Evolutionary conservation across 768 basidiomycete genomes (phyloP).

Genomic region (Tremella mesenterica): DNA sequence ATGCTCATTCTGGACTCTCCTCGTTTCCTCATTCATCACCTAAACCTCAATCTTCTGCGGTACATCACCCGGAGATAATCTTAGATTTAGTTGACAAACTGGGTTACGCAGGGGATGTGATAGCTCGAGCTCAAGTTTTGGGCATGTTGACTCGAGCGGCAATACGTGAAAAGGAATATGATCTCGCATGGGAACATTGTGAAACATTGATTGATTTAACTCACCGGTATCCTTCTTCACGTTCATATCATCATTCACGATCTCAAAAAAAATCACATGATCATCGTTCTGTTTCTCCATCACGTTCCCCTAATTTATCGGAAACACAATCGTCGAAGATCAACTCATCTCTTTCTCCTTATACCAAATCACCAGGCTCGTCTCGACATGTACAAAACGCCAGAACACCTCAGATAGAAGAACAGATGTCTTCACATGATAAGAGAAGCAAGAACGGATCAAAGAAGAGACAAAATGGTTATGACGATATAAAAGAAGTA

Average conservation of each 20-base stretch:
- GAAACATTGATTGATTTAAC: conserved; percentile 58
- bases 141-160: conserved; percentile 89
- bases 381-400: neutral
- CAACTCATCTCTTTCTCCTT: neutral
- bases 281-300: too few species aligned
- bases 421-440: too few species aligned
- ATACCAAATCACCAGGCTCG: neutral
- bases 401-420: too few species aligned
- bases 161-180: conserved; percentile 70
- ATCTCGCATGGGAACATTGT: conserved; percentile 61
- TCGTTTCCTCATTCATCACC: too few species aligned
- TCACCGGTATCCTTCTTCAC: conserved; percentile 5
- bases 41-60: too few species aligned
- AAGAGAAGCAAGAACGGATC: too few species aligned
- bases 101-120: conserved; percentile 59
- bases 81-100: conserved; percentile 83
- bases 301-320: neutral
- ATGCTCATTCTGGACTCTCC: too few species aligned
- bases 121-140: conserved; percentile 51
- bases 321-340: neutral
- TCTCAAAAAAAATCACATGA: too few species aligned
- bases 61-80: conserved; percentile 84
- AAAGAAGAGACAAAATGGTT: too few species aligned
- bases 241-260: too few species aligned
- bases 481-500: conserved; percentile 50